Percentiles rank a stretch among this genome's conserved stretches.
Evolutionary conservation across 148 eudicot genomes (phyloP).

Genomic region (Dianthus caryophyllus): DNA sequence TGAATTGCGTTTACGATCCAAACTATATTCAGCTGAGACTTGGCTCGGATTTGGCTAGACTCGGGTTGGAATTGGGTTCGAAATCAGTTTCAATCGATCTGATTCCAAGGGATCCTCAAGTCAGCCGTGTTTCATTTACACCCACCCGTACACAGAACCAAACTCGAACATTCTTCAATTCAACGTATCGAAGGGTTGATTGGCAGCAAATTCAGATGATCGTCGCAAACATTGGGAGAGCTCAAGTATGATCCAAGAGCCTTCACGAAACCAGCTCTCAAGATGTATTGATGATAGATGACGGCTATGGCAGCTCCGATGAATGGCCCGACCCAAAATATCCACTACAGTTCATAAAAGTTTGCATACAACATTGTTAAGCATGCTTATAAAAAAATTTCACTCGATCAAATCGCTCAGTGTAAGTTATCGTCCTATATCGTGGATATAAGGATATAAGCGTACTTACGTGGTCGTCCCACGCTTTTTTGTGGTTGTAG

Average conservation of each 20-base stretch:
- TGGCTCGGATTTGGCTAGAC: too few relatives aligned
- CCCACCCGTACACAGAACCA: too few relatives aligned
- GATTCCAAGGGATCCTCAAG: too few relatives aligned
- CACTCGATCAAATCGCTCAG: not conserved
- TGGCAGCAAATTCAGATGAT: not conserved
- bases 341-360: slow-evolving; percentile 30
- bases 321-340: slow-evolving; percentile 41
- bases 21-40: too few relatives aligned
- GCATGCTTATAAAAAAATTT: not conserved
- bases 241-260: slow-evolving; percentile 39
- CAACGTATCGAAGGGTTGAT: too few relatives aligned
- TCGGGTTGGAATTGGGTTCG: too few relatives aligned
- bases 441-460: too few relatives aligned
- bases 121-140: too few relatives aligned
- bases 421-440: too few relatives aligned
- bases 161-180: too few relatives aligned
- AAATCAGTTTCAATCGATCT: too few relatives aligned
- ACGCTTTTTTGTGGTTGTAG: slow-evolving; percentile 19
- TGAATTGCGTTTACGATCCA: too few relatives aligned
- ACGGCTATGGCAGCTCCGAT: slow-evolving; percentile 40
- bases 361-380: not conserved
- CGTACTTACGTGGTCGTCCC: slow-evolving; percentile 30
- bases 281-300: slow-evolving; percentile 33
- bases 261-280: slow-evolving; percentile 28
- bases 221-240: not conserved